These are phyloP conservation scores for Casaregolazyma lundiana DNA, from an alignment of 1,139 yeast genomes.

Conservation along the genomic window DNA sequence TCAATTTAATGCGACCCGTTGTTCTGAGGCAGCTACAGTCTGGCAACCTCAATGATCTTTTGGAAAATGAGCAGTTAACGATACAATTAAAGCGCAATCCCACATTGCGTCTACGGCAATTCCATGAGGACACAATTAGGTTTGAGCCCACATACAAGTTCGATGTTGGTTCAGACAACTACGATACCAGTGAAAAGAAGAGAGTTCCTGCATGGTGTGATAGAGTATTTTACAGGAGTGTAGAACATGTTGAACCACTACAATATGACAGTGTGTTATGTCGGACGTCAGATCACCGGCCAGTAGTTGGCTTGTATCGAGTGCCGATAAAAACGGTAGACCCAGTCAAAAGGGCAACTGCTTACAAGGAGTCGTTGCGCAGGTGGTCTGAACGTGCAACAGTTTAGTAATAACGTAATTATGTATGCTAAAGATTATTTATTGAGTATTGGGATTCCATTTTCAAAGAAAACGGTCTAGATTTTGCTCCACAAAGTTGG, in stretches of 20 bases:
- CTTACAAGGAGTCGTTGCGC: constrained; percentile 40
- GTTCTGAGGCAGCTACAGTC: constrained; percentile 55
- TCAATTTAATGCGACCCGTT: constrained; percentile 61
- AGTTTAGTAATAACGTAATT: background rate
- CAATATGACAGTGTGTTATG: constrained; percentile 33
- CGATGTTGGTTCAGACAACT: constrained; percentile 71
- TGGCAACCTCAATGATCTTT: constrained; percentile 50
- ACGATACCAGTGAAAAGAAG: constrained; percentile 86
- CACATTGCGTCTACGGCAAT: constrained; percentile 57
- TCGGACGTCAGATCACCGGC: constrained; percentile 83
- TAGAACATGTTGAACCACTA: constrained; percentile 21
- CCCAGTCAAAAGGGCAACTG: constrained; percentile 46
- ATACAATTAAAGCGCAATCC: constrained; percentile 68
- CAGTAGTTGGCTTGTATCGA: constrained; percentile 73
- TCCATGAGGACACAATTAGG: constrained; percentile 67
- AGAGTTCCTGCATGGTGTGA: constrained; percentile 98
- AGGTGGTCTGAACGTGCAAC: constrained; percentile 23
- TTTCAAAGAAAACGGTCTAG: too few relatives aligned
- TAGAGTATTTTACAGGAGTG: constrained; percentile 56
- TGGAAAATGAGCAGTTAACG: constrained; percentile 72
- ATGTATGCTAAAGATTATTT: background rate
- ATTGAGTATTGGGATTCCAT: background rate
- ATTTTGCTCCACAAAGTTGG: too few relatives aligned
- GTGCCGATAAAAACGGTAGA: constrained; percentile 65
- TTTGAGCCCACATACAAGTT: constrained; percentile 92